These are phyloP conservation scores for Aspergillus eucalypticola DNA, from an alignment of 2,329 filamentous ascomycete species.

Conservation along the genomic window DNA sequence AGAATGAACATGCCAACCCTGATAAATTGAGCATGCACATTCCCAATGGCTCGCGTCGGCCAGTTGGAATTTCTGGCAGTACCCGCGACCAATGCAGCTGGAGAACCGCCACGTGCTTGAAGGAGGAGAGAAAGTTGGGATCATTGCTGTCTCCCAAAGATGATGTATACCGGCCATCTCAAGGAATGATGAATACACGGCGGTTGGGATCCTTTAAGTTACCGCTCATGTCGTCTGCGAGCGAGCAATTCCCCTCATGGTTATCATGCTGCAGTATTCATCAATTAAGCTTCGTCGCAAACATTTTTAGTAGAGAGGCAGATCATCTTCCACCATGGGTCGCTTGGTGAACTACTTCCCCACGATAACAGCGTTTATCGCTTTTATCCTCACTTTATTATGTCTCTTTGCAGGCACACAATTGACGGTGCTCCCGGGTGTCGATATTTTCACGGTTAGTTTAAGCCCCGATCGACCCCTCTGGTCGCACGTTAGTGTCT, in stretches of 20 bases:
- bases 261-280: background rate
- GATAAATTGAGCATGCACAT: background rate
- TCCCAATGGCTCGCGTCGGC: background rate
- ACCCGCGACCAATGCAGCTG: too few relatives aligned
- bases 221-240: background rate
- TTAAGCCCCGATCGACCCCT: slow-evolving; percentile 15
- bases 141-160: background rate
- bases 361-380: slow-evolving; percentile 51
- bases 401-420: slow-evolving; percentile 64
- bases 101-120: background rate
- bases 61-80: background rate
- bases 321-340: slow-evolving; percentile 12
- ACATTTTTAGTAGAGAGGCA: background rate
- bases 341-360: slow-evolving; percentile 45
- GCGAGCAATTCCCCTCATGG: background rate
- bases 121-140: background rate
- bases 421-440: slow-evolving; percentile 57
- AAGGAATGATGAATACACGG: background rate
- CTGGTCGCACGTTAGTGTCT: background rate
- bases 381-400: slow-evolving; percentile 60
- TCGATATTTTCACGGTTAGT: slow-evolving; percentile 58
- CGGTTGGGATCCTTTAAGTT: background rate
- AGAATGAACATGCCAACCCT: background rate
- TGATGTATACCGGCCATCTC: background rate
- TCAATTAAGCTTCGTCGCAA: background rate